Evolutionary conservation across 139 green algal species (phyloP).

Genomic region (Eudorina sp.): DNA sequence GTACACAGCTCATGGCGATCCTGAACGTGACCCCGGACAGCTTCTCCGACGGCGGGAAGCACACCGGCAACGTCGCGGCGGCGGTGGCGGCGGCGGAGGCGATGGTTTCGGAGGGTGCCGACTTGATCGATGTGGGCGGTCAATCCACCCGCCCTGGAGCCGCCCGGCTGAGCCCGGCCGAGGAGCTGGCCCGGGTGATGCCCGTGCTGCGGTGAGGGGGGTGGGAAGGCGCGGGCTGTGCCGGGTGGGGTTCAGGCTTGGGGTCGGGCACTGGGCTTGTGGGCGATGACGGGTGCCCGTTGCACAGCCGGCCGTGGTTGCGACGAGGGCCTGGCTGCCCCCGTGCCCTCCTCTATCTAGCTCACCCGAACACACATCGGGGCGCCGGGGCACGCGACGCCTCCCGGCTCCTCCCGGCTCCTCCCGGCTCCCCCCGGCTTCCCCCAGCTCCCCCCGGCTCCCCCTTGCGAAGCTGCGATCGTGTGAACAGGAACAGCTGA

Average conservation of each 20-base stretch:
- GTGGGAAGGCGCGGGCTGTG: background rate
- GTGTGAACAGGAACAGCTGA: too few relatives aligned
- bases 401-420: background rate
- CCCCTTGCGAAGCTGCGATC: background rate
- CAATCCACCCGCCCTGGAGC: slow-evolving; percentile 94
- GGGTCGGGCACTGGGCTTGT: too few relatives aligned
- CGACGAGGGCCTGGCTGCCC: too few relatives aligned
- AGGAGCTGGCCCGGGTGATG: slow-evolving; percentile 88
- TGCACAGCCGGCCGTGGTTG: too few relatives aligned
- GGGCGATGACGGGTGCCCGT: too few relatives aligned
- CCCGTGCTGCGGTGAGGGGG: slow-evolving; percentile 81
- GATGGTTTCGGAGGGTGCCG: slow-evolving; percentile 85
- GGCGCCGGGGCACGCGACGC: too few relatives aligned
- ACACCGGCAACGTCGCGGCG: slow-evolving; percentile 30
- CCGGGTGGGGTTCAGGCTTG: too few relatives aligned
- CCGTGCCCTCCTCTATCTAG: too few relatives aligned
- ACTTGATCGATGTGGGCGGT: slow-evolving; percentile 95
- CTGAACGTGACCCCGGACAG: slow-evolving; percentile 98
- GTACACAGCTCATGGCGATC: slow-evolving; percentile 90
- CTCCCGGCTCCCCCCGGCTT: background rate
- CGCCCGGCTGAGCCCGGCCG: slow-evolving; percentile 61
- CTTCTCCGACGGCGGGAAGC: slow-evolving; percentile 92
- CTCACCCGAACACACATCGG: too few relatives aligned
- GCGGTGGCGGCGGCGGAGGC: slow-evolving; percentile 73
- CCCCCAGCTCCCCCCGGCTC: background rate